A percentile compares a stretch with the other conserved stretches of the same genome.
phyloP scores from a whole-genome alignment of 2,329 filamentous ascomycete genomes.

The Talaromyces albobiverticillius region DNA sequence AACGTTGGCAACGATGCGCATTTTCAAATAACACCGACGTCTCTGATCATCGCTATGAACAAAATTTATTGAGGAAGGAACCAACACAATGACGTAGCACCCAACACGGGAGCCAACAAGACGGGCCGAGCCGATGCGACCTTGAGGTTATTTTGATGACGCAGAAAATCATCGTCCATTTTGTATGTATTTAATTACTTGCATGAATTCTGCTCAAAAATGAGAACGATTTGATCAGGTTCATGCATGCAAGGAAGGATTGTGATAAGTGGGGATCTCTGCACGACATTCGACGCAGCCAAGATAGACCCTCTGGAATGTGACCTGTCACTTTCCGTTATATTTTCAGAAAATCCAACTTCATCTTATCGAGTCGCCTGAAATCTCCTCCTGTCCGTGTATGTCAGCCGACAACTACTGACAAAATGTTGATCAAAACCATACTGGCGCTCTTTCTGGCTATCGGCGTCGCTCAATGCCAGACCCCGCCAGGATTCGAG shows the following conservation, averaged over 20 bases:
- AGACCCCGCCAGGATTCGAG: constrained; percentile 13
- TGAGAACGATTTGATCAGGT: neutral
- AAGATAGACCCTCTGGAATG: neutral
- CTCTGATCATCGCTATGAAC: too few relatives aligned
- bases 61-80: too few relatives aligned
- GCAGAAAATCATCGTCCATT: too few relatives aligned
- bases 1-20: too few relatives aligned
- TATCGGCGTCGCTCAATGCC: neutral
- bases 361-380: too few relatives aligned
- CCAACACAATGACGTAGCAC: too few relatives aligned
- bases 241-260: neutral
- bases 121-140: too few relatives aligned
- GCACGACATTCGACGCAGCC: neutral
- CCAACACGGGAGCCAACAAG: too few relatives aligned
- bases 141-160: too few relatives aligned
- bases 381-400: too few relatives aligned
- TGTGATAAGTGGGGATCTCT: neutral
- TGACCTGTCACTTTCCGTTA: neutral
- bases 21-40: too few relatives aligned
- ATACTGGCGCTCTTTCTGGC: neutral
- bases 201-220: neutral
- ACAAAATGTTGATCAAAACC: neutral
- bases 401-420: neutral
- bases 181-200: neutral
- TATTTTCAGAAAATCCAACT: too few relatives aligned